Percentiles rank a stretch among this genome's conserved stretches.
Evolutionary conservation across 495 filamentous ascomycete genomes (phyloP).

Genomic region (Thozetella sp.): DNA sequence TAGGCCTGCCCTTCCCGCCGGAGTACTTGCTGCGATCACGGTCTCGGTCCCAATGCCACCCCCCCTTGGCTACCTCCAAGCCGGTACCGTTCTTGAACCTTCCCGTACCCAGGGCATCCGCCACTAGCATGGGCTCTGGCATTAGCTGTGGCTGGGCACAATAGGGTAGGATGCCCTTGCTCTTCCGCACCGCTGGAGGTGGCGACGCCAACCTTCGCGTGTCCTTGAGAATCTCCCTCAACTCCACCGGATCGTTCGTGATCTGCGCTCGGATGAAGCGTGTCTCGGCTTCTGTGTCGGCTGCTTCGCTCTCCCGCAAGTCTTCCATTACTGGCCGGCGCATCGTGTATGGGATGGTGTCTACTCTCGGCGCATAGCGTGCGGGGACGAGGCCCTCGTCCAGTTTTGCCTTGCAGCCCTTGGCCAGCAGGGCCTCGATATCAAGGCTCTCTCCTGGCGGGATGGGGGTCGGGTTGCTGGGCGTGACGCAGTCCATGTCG

Average conservation of each 20-base stretch:
- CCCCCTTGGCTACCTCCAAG: neutral
- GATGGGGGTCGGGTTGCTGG: conserved; percentile 78
- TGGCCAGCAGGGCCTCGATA: conserved; percentile 73
- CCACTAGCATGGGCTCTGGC: conserved; percentile 26
- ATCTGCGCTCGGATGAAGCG: conserved; percentile 85
- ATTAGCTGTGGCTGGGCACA: conserved; percentile 19
- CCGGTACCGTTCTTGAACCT: neutral
- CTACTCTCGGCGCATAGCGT: conserved; percentile 47
- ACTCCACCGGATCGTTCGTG: conserved; percentile 70
- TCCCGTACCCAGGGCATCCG: conserved; percentile 12
- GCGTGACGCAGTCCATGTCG: conserved; percentile 95
- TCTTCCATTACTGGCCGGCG: conserved; percentile 80
- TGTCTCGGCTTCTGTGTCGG: conserved; percentile 41
- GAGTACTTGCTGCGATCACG: neutral
- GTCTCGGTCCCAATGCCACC: conserved; percentile 7
- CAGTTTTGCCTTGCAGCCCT: conserved; percentile 63
- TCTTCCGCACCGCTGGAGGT: conserved; percentile 1
- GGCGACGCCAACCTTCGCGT: conserved; percentile 26
- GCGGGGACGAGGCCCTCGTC: conserved; percentile 61
- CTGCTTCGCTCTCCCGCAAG: conserved; percentile 41
- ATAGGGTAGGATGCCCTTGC: conserved; percentile 28
- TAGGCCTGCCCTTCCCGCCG: neutral
- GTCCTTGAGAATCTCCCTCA: conserved; percentile 72
- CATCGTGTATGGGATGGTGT: conserved; percentile 65
- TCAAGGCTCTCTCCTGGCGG: conserved; percentile 84